Conservation (phyloP, 2,329 filamentous ascomycete genomes). For the Taxawa tesnikishii region DNA sequence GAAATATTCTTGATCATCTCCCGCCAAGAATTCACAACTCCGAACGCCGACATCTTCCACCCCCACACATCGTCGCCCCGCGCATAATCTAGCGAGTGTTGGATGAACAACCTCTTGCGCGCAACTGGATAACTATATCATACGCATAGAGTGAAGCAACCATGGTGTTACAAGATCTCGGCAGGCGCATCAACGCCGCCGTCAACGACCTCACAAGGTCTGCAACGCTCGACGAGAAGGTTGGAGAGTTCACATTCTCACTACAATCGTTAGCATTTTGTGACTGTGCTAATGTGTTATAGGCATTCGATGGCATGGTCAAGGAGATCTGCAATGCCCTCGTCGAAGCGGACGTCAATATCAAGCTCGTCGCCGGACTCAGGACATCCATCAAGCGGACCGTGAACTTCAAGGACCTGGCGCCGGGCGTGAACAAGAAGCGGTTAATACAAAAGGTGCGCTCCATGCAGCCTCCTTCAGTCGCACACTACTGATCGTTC, state of each 20-base stretch:
- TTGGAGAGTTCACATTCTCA: conserved; percentile 19
- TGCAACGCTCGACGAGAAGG: conserved; percentile 93
- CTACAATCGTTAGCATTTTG: too few species aligned
- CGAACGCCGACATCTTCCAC: too few species aligned
- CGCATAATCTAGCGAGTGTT: too few species aligned
- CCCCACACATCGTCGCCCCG: too few species aligned
- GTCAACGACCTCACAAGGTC: conserved; percentile 87
- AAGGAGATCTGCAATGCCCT: conserved; percentile 96
- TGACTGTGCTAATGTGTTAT: conserved; percentile 2
- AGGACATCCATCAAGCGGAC: conserved; percentile 83
- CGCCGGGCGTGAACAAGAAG: conserved; percentile 92
- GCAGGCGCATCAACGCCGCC: conserved; percentile 94
- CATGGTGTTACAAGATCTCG: conserved; percentile 99
- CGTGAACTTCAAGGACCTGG: conserved; percentile 91
- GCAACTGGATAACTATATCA: too few species aligned
- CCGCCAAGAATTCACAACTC: too few species aligned
- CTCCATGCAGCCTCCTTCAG: not conserved
- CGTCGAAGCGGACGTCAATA: conserved; percentile 93
- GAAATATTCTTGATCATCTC: too few species aligned
- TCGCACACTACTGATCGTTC: conserved; percentile 5
- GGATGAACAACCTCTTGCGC: too few species aligned
- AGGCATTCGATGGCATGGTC: conserved; percentile 92
- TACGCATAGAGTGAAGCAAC: conserved; percentile 13
- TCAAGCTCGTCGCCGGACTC: conserved; percentile 79
- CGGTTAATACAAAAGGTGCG: conserved; percentile 75